Conservation (phyloP, 768 basidiomycete species). For the Lactifluus piperatus region DNA sequence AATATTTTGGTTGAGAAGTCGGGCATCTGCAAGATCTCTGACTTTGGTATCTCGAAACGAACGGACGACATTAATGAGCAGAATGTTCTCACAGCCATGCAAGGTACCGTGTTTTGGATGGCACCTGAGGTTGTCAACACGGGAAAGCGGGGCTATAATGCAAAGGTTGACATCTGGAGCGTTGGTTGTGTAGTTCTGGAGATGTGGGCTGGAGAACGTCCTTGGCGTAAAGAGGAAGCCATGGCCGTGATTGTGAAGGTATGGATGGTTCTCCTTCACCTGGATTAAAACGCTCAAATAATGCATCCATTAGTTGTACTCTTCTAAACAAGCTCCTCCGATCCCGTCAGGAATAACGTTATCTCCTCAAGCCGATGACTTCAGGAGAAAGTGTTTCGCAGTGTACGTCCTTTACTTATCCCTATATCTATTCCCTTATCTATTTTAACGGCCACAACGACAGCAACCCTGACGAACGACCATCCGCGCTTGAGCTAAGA, state of each 20-base stretch:
- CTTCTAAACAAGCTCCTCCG: conserved; percentile 78
- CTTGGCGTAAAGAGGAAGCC: conserved; percentile 87
- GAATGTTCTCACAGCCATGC: conserved; percentile 88
- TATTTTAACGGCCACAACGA: background rate
- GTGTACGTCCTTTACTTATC: conserved; percentile 44
- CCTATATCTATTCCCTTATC: background rate
- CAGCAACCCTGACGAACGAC: conserved; percentile 79
- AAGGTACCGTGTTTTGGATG: conserved; percentile 99
- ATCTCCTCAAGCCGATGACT: conserved; percentile 71
- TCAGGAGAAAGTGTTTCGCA: conserved; percentile 82
- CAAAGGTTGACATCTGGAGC: conserved; percentile 98
- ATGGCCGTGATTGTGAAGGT: conserved; percentile 95
- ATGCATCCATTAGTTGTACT: conserved; percentile 53
- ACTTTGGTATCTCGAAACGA: conserved; percentile 97
- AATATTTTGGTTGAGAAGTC: conserved; percentile 93
- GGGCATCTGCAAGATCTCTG: conserved; percentile 94
- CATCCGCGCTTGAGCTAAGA: conserved; percentile 69
- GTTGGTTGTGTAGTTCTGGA: conserved; percentile 97
- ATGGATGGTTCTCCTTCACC: conserved; percentile 18
- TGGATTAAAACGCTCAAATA: background rate
- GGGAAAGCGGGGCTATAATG: conserved; percentile 85
- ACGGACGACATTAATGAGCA: conserved; percentile 77
- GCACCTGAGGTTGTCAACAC: conserved; percentile 90
- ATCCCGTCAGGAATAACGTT: conserved; percentile 77
- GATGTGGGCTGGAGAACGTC: conserved; percentile 96